Percentiles rank a stretch among this genome's conserved stretches.
Conservation (phyloP, 2,329 filamentous ascomycete genomes). For the Aureobasidium sp. region DNA sequence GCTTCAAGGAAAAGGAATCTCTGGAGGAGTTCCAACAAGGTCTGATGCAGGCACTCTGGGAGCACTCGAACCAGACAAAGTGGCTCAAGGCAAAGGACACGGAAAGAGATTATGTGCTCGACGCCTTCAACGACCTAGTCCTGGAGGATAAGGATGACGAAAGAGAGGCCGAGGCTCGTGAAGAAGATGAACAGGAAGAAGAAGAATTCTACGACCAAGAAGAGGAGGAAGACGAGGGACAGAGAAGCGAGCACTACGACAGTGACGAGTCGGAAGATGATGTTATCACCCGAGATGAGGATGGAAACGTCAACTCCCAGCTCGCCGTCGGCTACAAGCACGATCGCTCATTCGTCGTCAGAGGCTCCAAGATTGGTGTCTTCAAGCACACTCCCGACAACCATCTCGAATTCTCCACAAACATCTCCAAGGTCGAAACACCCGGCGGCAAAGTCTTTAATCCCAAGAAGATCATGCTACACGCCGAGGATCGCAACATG, state of each 20-base stretch:
- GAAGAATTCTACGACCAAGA: constrained; percentile 55
- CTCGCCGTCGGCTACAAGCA: constrained; percentile 95
- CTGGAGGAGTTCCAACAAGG: constrained; percentile 87
- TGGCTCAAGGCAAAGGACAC: constrained; percentile 90
- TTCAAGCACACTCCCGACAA: constrained; percentile 96
- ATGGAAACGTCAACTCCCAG: constrained; percentile 84
- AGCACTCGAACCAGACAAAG: constrained; percentile 87
- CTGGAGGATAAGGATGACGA: constrained; percentile 64
- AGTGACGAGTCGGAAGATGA: constrained; percentile 75
- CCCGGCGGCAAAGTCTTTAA: constrained; percentile 80
- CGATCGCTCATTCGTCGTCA: constrained; percentile 92
- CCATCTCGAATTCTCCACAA: constrained; percentile 89
- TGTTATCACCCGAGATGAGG: constrained; percentile 56
- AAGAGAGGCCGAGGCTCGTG: constrained; percentile 46
- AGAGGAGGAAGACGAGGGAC: constrained; percentile 55
- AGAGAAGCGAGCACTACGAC: constrained; percentile 65
- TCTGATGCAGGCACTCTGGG: constrained; percentile 92
- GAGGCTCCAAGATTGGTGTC: constrained; percentile 95
- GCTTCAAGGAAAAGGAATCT: constrained; percentile 75
- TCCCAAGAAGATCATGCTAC: constrained; percentile 94
- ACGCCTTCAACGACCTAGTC: constrained; percentile 88
- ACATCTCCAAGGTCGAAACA: constrained; percentile 91
- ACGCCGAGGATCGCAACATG: constrained; percentile 82
- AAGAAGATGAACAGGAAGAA: constrained; percentile 46
- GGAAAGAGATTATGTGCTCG: constrained; percentile 87